phyloP scores from a whole-genome alignment of 1,284 basidiomycete species.

The Thelephora terrestris region DNA sequence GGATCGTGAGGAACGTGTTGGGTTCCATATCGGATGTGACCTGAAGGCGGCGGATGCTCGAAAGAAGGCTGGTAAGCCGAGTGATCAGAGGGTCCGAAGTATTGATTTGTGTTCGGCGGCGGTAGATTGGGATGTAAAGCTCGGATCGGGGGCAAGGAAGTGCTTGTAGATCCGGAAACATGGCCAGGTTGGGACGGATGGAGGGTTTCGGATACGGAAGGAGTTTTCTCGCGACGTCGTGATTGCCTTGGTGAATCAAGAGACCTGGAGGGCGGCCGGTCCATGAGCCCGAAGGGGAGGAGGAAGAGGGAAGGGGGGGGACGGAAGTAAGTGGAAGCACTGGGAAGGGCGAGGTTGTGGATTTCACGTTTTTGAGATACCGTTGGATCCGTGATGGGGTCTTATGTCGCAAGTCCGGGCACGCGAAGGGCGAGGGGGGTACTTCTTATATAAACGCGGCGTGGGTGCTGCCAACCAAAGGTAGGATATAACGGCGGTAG shows the following conservation, averaged over 20 bases:
- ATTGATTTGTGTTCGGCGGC: conserved; percentile 23
- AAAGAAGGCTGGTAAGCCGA: conserved; percentile 9
- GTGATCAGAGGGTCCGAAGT: conserved; percentile 8
- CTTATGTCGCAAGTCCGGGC: neutral
- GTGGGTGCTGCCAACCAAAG: conserved; percentile 1
- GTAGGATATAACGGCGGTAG: neutral
- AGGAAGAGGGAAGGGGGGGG: no score
- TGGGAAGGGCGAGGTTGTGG: neutral
- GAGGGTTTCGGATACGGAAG: conserved; percentile 3
- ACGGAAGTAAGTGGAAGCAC: no score
- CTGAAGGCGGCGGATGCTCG: conserved; percentile 8
- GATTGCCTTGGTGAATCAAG: neutral
- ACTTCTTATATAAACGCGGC: neutral
- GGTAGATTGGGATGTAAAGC: conserved; percentile 53
- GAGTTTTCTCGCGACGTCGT: neutral
- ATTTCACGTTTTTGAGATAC: neutral
- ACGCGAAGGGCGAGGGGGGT: neutral
- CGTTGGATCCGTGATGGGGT: neutral
- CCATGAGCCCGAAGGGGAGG: neutral
- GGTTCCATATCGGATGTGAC: neutral
- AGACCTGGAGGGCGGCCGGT: neutral
- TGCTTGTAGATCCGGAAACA: conserved; percentile 13
- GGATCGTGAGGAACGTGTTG: neutral
- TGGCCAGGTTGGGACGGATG: conserved; percentile 3
- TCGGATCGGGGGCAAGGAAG: conserved; percentile 51